phyloP scores from a whole-genome alignment of 2,329 filamentous ascomycete species.

The Cladosporium sp. region DNA sequence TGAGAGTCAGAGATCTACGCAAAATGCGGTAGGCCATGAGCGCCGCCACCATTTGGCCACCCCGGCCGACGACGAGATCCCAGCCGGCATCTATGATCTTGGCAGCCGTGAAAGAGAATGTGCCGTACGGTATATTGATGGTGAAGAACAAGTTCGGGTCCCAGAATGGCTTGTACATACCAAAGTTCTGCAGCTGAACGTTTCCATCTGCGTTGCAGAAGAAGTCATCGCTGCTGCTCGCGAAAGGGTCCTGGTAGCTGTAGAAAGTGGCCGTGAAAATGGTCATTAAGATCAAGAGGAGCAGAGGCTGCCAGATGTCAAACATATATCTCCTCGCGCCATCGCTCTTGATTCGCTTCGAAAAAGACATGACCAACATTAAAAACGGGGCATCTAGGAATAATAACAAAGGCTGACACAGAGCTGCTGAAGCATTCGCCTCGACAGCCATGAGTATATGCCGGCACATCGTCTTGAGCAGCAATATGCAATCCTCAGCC shows the following conservation, averaged over 20 bases:
- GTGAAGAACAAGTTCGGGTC: constrained; percentile 11
- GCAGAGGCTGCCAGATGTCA: neutral
- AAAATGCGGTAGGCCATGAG: neutral
- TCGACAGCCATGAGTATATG: no score
- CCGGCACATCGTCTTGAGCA: no score
- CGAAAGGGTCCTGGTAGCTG: neutral
- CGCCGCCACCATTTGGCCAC: constrained; percentile 13
- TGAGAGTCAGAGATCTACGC: neutral
- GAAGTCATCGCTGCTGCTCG: neutral
- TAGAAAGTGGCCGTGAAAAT: neutral
- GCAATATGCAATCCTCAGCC: no score
- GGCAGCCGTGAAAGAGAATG: constrained; percentile 11
- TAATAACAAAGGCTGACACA: no score
- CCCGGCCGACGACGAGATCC: constrained; percentile 13
- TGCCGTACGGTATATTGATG: constrained; percentile 13
- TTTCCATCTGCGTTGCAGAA: constrained; percentile 11
- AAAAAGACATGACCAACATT: no score
- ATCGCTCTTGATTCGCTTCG: neutral
- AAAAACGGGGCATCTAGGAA: no score
- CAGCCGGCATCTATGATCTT: constrained; percentile 17
- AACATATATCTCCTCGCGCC: neutral
- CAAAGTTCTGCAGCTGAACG: neutral
- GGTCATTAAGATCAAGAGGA: neutral
- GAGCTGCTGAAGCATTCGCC: no score
- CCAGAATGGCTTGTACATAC: constrained; percentile 8